A percentile compares a stretch with the other conserved stretches of the same genome.
phyloP scores from a whole-genome alignment of 176 grass and related monocot genomes.

The Aegilops speltoides region DNA sequence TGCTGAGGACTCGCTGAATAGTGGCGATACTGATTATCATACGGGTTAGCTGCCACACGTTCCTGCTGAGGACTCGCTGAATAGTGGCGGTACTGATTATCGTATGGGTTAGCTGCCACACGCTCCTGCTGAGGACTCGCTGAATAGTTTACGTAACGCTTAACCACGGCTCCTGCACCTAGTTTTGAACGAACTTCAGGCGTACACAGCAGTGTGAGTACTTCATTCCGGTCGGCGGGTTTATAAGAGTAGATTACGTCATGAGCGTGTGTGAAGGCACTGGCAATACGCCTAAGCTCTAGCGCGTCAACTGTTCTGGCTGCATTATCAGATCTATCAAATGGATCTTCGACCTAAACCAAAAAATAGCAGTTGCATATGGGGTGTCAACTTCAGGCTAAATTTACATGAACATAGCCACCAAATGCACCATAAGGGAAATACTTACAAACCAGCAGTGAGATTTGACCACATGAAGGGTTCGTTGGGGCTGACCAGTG shows the following conservation, averaged over 20 bases:
- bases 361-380: not conserved
- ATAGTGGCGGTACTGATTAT: not conserved
- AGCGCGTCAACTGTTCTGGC: slow-evolving; percentile 50
- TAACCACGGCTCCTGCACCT: slow-evolving; percentile 4
- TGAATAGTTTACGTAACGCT: not conserved
- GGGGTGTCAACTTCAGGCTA: not conserved
- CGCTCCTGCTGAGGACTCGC: slow-evolving; percentile 4
- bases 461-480: slow-evolving; percentile 29
- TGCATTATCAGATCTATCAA: slow-evolving; percentile 55
- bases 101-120: too few relatives aligned
- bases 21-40: not conserved
- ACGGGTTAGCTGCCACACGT: too few relatives aligned
- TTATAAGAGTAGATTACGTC: slow-evolving; percentile 5
- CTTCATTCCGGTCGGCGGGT: slow-evolving; percentile 15
- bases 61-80: too few relatives aligned
- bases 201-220: slow-evolving; percentile 50
- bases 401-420: not conserved
- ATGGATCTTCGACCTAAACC: slow-evolving; percentile 65
- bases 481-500: slow-evolving; percentile 42
- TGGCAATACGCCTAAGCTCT: slow-evolving; percentile 36
- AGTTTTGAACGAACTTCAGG: slow-evolving; percentile 45
- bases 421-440: slow-evolving; percentile 10
- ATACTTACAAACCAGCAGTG: slow-evolving; percentile 55
- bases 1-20: slow-evolving; percentile 11
- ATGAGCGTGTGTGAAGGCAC: slow-evolving; percentile 30